A percentile compares a stretch with the other conserved stretches of the same genome.
These are phyloP conservation scores for Antrodiella citrinella DNA, from an alignment of 768 basidiomycete species.

Conservation along the genomic window DNA sequence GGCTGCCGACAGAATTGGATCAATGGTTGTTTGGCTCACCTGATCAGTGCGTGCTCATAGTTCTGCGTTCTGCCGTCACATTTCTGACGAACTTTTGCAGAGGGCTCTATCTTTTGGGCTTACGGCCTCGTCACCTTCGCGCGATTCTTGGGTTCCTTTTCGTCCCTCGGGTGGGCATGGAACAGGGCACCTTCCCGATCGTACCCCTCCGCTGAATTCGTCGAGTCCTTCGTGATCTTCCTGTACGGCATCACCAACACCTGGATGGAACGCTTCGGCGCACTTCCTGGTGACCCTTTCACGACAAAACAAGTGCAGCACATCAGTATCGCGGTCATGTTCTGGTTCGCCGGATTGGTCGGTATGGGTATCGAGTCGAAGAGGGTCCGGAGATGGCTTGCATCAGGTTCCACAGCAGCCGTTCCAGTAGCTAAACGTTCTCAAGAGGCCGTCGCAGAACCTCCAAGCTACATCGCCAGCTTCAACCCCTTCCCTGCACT, in stretches of 20 bases:
- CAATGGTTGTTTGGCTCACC: constrained; percentile 83
- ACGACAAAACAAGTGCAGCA: constrained; percentile 92
- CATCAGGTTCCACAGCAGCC: constrained; percentile 40
- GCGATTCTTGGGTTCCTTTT: constrained; percentile 89
- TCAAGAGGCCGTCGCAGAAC: constrained; percentile 49
- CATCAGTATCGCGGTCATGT: constrained; percentile 93
- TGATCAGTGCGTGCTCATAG: constrained; percentile 61
- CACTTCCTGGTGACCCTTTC: constrained; percentile 69
- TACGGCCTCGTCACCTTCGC: constrained; percentile 86
- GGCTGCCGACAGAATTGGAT: constrained; percentile 72
- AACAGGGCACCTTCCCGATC: constrained; percentile 51
- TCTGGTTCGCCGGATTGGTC: constrained; percentile 86
- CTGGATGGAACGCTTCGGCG: constrained; percentile 96
- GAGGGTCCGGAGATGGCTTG: constrained; percentile 64
- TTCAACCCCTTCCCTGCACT: constrained; percentile 93
- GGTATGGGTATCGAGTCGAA: constrained; percentile 88
- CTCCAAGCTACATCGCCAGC: constrained; percentile 63
- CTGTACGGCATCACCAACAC: constrained; percentile 85
- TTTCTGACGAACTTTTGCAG: constrained; percentile 27
- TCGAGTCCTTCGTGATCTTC: constrained; percentile 78
- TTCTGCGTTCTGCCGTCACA: not conserved
- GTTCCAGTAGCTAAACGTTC: constrained; percentile 13
- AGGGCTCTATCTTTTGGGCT: constrained; percentile 88
- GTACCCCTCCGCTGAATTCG: constrained; percentile 61
- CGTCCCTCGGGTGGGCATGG: constrained; percentile 93